Percentiles rank a stretch among this genome's conserved stretches.
These are phyloP conservation scores for Mucor ambiguus DNA, from an alignment of 371 early-diverging fungal genomes.

Conservation along the genomic window DNA sequence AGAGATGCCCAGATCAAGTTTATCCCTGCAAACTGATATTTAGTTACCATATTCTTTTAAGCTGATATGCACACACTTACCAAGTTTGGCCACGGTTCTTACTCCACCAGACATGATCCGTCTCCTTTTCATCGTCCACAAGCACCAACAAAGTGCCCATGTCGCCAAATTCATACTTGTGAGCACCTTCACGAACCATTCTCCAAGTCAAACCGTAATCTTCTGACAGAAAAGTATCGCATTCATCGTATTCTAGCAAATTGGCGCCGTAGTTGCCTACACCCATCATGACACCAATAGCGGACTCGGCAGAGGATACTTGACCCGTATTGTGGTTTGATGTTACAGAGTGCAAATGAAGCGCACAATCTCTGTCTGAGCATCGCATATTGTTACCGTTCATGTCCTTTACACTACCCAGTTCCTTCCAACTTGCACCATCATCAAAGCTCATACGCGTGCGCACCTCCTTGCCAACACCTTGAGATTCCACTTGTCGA, in stretches of 20 bases:
- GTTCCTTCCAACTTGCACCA: slow-evolving; percentile 75
- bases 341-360: slow-evolving; percentile 91
- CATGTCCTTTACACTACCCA: slow-evolving; percentile 45
- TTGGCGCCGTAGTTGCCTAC: slow-evolving; percentile 86
- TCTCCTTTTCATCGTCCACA: slow-evolving; percentile 74
- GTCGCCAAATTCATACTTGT: slow-evolving; percentile 90
- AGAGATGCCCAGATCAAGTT: slow-evolving; percentile 41
- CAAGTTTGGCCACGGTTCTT: slow-evolving; percentile 84
- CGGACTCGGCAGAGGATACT: slow-evolving; percentile 71
- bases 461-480: slow-evolving; percentile 63
- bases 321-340: slow-evolving; percentile 63
- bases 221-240: slow-evolving; percentile 81
- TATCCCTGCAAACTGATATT: slow-evolving; percentile 39
- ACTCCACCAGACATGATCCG: slow-evolving; percentile 73
- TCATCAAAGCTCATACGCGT: slow-evolving; percentile 90
- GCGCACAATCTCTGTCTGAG: slow-evolving; percentile 61
- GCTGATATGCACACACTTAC: slow-evolving; percentile 44
- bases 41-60: too few relatives aligned
- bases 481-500: slow-evolving; percentile 50
- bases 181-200: slow-evolving; percentile 76
- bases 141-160: slow-evolving; percentile 80
- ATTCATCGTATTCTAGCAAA: slow-evolving; percentile 69
- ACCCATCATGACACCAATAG: slow-evolving; percentile 88
- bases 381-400: slow-evolving; percentile 43
- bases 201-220: slow-evolving; percentile 92